These are phyloP conservation scores for Fusarium globosum DNA, from an alignment of 2,329 filamentous ascomycete species.

Conservation along the genomic window DNA sequence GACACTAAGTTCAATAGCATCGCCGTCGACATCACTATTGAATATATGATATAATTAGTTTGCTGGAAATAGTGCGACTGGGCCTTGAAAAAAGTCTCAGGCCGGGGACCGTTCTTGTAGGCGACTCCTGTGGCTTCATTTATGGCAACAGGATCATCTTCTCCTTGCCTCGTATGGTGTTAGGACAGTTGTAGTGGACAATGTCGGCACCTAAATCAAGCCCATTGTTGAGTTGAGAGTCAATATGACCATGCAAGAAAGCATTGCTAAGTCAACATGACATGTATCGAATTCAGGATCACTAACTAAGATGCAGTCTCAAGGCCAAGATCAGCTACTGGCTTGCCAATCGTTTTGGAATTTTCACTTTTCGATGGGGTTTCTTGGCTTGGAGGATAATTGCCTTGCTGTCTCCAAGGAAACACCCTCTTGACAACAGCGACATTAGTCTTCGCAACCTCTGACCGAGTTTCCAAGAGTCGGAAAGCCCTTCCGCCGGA, in stretches of 20 bases:
- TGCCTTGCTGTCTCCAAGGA: rapidly evolving
- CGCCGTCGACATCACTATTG: neutral
- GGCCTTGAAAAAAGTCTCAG: no score
- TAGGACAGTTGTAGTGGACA: neutral
- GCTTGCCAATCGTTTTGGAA: rapidly evolving
- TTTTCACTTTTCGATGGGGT: rapidly evolving
- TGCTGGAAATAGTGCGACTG: neutral
- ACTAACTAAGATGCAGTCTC: rapidly evolving
- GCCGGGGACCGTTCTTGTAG: rapidly evolving
- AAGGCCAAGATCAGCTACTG: rapidly evolving
- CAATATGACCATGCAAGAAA: neutral
- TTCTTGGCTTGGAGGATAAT: no score
- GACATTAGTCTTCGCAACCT: rapidly evolving
- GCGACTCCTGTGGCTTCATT: neutral
- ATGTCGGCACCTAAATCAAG: neutral
- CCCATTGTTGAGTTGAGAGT: no score
- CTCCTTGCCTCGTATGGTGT: no score
- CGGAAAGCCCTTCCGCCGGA: neutral
- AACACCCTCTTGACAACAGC: rapidly evolving
- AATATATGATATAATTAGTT: neutral
- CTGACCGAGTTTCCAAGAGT: neutral
- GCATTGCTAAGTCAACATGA: neutral
- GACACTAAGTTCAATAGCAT: no score
- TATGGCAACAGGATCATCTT: no score
- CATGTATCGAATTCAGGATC: neutral